Evolutionary conservation across 768 basidiomycete genomes (phyloP), one percentile per base, ranked within the genome.

Genomic region (Mrakia blollopis): DNA sequence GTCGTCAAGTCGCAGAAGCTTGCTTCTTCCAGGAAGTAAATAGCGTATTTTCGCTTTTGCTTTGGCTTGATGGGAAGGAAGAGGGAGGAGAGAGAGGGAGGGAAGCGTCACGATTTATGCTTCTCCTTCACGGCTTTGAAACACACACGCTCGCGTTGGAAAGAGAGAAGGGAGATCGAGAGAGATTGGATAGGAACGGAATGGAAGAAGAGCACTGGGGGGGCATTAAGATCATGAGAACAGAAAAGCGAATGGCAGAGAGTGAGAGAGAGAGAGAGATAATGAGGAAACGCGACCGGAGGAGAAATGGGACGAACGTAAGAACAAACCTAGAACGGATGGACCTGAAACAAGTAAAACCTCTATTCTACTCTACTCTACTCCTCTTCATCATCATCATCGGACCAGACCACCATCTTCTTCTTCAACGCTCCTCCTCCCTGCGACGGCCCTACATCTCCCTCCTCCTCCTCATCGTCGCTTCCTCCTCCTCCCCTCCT

Each of bases 1-100:
- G 96, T 98, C 81, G 94, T 98, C 88, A 97, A 97, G 88, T 91
- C 91, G 83, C 93, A 92, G 85, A 72, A 72, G 71, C 35, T 72
- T 28, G 71, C 52, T 57, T 52, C 71, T 21, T 35, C 71, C 71
- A 72, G 39, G 71, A 72, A 72, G 71, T 72, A 72, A 72, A 72
- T 71, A 39, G 9, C 44, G 47, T 18, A 32, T 52, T 71, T 57
- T 57, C 28, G 57, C 57, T 57, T 57, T n/a, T 57, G 57, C 25
- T 13, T 57, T 25, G 44, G 23, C 57, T 57, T n/a, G 35, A 35
- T 57, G 57, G 23, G 57, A 11, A 28, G 57, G 7, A 21, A 50
- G 47, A 21, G 47, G 7, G 28, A 18, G 67, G n/a, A 47, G 35
- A 35, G 30, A 37, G 37, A 69, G 8, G 37, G n/a, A 21, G 67